These are phyloP conservation scores for Thuja plicata DNA, from an alignment of 83 land plant species.

Conservation along the genomic window DNA sequence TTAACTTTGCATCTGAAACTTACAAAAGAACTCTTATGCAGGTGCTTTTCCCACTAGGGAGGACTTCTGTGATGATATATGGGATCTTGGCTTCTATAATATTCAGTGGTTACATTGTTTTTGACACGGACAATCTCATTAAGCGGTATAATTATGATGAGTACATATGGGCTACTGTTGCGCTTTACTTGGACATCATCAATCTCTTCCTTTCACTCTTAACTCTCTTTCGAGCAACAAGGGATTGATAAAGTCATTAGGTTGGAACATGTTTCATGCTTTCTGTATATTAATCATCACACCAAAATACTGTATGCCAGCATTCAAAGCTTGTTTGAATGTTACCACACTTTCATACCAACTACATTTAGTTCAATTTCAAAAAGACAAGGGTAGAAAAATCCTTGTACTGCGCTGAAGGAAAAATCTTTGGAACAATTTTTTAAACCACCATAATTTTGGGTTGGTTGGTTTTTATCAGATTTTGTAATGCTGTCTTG, in stretches of 20 bases:
- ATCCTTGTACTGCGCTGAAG: no score
- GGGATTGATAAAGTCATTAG: neutral
- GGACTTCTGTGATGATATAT: conserved; percentile 28
- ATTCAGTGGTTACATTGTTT: conserved; percentile 65
- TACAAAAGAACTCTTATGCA: conserved; percentile 17
- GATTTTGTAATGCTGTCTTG: no score
- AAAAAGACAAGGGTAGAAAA: no score
- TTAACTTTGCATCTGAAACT: neutral
- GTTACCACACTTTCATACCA: neutral
- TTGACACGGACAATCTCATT: conserved; percentile 70
- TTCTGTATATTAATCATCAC: neutral
- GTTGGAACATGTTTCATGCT: neutral
- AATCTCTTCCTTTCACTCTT: conserved; percentile 56
- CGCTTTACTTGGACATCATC: conserved; percentile 60
- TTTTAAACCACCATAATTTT: no score
- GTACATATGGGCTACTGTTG: conserved; percentile 57
- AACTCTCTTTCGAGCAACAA: conserved; percentile 33
- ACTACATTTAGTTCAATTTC: neutral
- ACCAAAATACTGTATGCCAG: neutral
- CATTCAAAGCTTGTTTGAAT: neutral
- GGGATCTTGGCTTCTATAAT: conserved; percentile 45
- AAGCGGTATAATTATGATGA: conserved; percentile 61
- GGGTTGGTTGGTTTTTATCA: no score
- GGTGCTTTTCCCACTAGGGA: conserved; percentile 58
- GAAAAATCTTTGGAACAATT: no score